Base-by-base conservation (phyloP, 2,329 filamentous ascomycete genomes). In the Colletotrichum phormii region DNA sequence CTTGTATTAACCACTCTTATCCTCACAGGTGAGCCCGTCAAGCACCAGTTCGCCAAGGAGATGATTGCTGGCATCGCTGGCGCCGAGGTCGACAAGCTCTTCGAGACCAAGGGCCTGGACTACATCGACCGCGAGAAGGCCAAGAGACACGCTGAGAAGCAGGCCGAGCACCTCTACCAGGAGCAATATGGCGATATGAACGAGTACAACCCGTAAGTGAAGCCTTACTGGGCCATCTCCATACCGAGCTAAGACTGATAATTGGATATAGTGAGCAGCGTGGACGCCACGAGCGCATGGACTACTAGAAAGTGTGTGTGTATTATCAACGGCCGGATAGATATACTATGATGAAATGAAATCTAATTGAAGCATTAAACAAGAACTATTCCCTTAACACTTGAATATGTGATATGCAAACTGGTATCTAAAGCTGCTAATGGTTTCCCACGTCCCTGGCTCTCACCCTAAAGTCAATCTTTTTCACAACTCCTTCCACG, bases 31-130 rank as follows among this genome's bases (percentile, higher is more conserved):
- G 91, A 95, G 86, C 81, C 88, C 7, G 91, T 95, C 77, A 89
- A 87, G 75, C 94, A 96, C 85, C 84, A 84, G 54, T 92, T 94
- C 78, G 94, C 94, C 80, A 96, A 96, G 86, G 94, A 95, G 84
- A 81, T 93, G 57, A 83, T 96, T 37, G 92, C 89, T 18, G 93
- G 91, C 72, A 86, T 95, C 68, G 93, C 92, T 33, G 93, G 90
- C 60, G 92, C 89, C 74, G 93, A 95, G 84, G 88, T 94, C 78
- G 93, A 96, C 86, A 93, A 91, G 84, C 88, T 95, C 37, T 87
- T 89, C 77, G 94, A 93, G 86, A 91, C 89, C 77, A 92, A 92
- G 86, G 91, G 91, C n/a, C 81, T 90, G 75, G 88, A 92, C 81
- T 86, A 84, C 73, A 77, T 88, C 73, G 89, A 92, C 82, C 82